These are phyloP conservation scores for Paramecium caudatum DNA, from an alignment of 73 alveolate species.

Conservation along the genomic window DNA sequence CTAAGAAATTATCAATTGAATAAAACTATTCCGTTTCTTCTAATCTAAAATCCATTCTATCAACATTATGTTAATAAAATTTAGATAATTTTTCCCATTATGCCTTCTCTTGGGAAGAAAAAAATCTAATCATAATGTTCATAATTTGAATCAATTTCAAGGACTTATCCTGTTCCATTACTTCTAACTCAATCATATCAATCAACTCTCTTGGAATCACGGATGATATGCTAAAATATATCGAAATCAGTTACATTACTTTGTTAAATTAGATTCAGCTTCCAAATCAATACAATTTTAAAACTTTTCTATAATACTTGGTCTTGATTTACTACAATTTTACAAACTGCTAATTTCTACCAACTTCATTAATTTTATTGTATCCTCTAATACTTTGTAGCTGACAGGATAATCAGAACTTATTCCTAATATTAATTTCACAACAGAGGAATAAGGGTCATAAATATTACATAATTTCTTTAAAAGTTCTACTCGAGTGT, in stretches of 20 bases:
- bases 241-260: slow-evolving; percentile 13
- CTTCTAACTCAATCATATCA: neutral
- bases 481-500: neutral
- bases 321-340: neutral
- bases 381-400: neutral
- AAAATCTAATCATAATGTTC: neutral
- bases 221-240: slow-evolving; percentile 7
- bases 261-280: neutral
- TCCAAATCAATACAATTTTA: neutral
- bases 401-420: neutral
- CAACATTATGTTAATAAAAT: neutral
- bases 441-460: neutral
- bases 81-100: neutral
- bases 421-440: neutral
- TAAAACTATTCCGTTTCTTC: neutral
- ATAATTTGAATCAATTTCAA: neutral
- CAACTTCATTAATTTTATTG: neutral
- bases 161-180: too few relatives aligned
- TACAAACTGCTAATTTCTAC: neutral
- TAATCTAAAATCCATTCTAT: neutral
- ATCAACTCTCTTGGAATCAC: neutral
- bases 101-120: neutral
- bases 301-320: neutral
- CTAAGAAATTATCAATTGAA: neutral
- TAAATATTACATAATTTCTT: neutral